These are phyloP conservation scores for Chlamydomonas eustigma DNA, from an alignment of 139 green algal genomes.

Conservation along the genomic window DNA sequence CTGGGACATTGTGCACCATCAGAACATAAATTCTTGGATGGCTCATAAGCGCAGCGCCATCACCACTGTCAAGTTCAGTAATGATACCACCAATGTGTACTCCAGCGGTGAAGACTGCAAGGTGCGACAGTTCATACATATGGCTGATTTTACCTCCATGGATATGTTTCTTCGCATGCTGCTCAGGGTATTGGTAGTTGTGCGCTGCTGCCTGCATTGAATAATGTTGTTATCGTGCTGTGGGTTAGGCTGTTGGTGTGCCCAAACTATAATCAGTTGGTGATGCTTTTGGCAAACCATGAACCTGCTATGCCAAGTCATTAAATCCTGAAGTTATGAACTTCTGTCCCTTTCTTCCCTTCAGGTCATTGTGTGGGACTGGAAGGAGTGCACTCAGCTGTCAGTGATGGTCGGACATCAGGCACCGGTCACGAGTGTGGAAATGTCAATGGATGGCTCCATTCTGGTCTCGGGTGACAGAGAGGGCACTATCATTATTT, in stretches of 20 bases:
- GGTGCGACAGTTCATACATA: too few relatives aligned
- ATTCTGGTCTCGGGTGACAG: conserved; percentile 28
- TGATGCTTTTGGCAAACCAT: neutral
- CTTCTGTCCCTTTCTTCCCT: neutral
- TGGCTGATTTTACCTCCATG: too few relatives aligned
- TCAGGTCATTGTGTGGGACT: conserved; percentile 14
- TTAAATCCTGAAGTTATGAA: too few relatives aligned
- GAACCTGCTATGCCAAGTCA: neutral
- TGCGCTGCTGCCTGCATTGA: too few relatives aligned
- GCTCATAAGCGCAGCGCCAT: conserved; percentile 42
- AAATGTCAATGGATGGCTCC: conserved; percentile 36
- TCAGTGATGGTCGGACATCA: conserved; percentile 23
- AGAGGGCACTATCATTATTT: conserved; percentile 39
- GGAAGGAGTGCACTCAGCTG: neutral
- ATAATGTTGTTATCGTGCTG: too few relatives aligned
- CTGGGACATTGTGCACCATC: conserved; percentile 33
- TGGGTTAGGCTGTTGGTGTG: conserved; percentile 42
- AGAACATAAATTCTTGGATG: conserved; percentile 31
- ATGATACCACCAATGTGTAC: conserved; percentile 33
- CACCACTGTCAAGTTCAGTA: conserved; percentile 39
- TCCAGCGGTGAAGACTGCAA: conserved; percentile 42
- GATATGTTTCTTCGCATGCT: too few relatives aligned
- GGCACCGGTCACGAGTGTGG: conserved; percentile 25
- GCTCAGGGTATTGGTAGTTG: too few relatives aligned
- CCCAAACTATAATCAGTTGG: conserved; percentile 19